Percentiles rank a stretch among this genome's conserved stretches.
Conservation (phyloP, 202 grass and related monocot genomes). For the Zizania palustris region DNA sequence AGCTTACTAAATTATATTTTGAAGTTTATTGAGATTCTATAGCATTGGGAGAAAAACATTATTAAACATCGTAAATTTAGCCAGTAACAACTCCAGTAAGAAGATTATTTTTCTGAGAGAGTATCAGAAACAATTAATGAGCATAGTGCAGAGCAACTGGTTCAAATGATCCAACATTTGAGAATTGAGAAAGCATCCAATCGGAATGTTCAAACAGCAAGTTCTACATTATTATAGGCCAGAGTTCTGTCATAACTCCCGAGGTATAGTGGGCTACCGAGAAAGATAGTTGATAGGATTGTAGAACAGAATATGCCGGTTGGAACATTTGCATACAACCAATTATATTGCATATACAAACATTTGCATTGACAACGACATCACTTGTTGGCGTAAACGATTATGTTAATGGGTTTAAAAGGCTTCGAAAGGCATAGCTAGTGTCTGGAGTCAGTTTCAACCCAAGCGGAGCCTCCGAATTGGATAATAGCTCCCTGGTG, state of each 20-base stretch:
- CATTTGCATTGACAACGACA: too few species aligned
- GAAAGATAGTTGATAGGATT: constrained; percentile 47
- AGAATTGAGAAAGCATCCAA: not conserved
- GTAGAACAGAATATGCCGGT: too few species aligned
- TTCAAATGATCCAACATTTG: not conserved
- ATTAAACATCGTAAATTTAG: not conserved
- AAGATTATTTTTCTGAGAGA: not conserved
- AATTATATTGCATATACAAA: too few species aligned
- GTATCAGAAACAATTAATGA: not conserved
- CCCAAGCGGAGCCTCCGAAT: too few species aligned
- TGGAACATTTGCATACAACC: too few species aligned
- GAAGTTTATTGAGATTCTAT: not conserved
- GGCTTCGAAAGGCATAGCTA: too few species aligned
- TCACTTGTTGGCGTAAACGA: too few species aligned
- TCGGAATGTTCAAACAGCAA: not conserved
- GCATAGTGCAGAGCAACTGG: not conserved
- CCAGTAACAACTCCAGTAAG: not conserved
- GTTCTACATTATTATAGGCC: not conserved
- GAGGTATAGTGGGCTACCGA: constrained; percentile 81
- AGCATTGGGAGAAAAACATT: not conserved
- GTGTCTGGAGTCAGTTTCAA: too few species aligned
- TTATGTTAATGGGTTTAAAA: too few species aligned
- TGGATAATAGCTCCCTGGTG: too few species aligned
- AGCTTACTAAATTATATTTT: not conserved
- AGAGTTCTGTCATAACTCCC: constrained; percentile 61